Conservation (phyloP, 2,329 filamentous ascomycete species). For the Fusarium cyanostomum region DNA sequence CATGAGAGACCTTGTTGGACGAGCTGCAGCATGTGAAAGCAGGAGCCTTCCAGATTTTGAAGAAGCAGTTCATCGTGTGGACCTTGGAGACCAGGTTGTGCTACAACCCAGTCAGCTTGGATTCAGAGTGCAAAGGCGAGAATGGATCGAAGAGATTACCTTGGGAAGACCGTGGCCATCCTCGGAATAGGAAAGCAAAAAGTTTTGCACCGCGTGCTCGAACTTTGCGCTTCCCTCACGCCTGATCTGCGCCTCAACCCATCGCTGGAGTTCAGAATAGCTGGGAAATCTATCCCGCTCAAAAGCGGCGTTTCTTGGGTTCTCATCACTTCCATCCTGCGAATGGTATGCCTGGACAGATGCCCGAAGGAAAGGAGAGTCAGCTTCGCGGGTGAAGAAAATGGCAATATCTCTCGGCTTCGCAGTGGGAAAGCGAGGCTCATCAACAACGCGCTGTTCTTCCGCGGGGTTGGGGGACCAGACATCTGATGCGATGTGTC, state of each 20-base stretch:
- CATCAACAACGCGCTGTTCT: conserved; percentile 47
- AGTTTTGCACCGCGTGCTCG: conserved; percentile 48
- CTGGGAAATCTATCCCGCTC: conserved; percentile 51
- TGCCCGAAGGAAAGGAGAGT: conserved; percentile 52
- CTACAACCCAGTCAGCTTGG: conserved; percentile 44
- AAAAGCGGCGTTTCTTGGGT: conserved; percentile 50
- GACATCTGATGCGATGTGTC: conserved; percentile 47
- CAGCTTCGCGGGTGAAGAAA: conserved; percentile 48
- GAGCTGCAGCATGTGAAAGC: conserved; percentile 55
- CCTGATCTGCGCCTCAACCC: conserved; percentile 52
- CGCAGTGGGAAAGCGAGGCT: conserved; percentile 50
- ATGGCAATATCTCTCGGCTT: conserved; percentile 50
- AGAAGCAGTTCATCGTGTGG: conserved; percentile 60
- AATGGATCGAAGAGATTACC: conserved; percentile 44
- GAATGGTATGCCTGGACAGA: conserved; percentile 52
- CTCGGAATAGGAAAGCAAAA: conserved; percentile 50
- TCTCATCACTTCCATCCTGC: conserved; percentile 45
- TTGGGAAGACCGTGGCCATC: conserved; percentile 51
- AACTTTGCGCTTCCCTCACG: conserved; percentile 48
- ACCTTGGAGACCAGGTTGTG: conserved; percentile 55
- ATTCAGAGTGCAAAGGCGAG: background rate
- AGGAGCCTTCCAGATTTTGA: conserved; percentile 58
- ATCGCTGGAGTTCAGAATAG: conserved; percentile 48
- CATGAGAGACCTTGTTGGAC: conserved; percentile 48
- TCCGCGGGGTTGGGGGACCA: conserved; percentile 50